Base-by-base conservation (phyloP, 2,329 filamentous ascomycete species). In the Calonectria henricotiae region DNA sequence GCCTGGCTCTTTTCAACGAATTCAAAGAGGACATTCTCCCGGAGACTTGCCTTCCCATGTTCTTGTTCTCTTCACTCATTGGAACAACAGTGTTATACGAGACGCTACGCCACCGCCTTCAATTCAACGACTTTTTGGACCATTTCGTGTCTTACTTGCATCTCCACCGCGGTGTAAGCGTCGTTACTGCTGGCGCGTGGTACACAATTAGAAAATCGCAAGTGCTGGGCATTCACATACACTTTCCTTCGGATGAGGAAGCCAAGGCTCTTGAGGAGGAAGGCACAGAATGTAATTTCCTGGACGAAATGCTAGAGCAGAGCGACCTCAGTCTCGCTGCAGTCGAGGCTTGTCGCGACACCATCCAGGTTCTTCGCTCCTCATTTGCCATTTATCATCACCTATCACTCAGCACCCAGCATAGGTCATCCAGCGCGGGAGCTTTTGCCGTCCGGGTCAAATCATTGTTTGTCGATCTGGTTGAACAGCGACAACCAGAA, bases 401-500 rank as follows among this genome's bases (percentile, higher is more conserved):
- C 64, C 12, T 60, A 8, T 47, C 23, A 20, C 11, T 2, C 20
- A 41, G 6, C 20, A 66, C n/a, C 43, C 20, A 17, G 11, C 43
- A 66, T 15, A 35, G 9, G 7, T 60, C 54, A 20, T 32, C 64
- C 2, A 27, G 37, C 30, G 39, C 54, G 13, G 39, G 60, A 5
- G 20, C 64, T 15, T 66, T 66, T 37, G 51, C 64, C 2, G 51
- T 46, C 4, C 54, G 43, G 11, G 23, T 60, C 8, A 49, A 12
- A 4, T 32, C 64, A 1, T n/a, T 61, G 13, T 85, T 80, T 55
- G 73, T 82, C 43, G 79, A 83, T 11, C 74, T 80, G 15, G 71
- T 85, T 32, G 76, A 78, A 15, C 78, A 80, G 37, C 74, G 79
- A 17, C 78, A 79, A 1, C 82, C 84, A 0, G 83, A 84, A 54